Evolutionary conservation across 495 filamentous ascomycete genomes (phyloP).

Genomic region (Evernia prunastri): DNA sequence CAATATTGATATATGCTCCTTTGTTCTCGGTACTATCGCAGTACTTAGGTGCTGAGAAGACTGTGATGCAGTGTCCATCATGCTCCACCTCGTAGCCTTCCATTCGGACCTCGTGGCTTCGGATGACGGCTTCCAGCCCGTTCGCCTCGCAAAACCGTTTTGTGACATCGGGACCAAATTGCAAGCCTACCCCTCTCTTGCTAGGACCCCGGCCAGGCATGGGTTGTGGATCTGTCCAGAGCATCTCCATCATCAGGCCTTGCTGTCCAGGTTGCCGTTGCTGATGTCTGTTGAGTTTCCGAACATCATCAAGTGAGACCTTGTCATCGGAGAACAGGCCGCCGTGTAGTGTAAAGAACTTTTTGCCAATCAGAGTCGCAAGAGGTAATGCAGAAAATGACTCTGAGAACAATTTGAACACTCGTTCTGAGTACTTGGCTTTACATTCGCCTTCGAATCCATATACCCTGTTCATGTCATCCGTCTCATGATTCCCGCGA

Average conservation of each 20-base stretch:
- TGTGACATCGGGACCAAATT: slow-evolving; percentile 95
- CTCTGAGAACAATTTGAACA: slow-evolving; percentile 97
- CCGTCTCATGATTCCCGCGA: slow-evolving; percentile 97
- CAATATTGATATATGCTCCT: slow-evolving; percentile 97
- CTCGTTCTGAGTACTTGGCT: slow-evolving; percentile 91
- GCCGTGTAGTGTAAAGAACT: slow-evolving; percentile 90
- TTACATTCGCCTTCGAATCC: slow-evolving; percentile 98
- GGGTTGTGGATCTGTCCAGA: slow-evolving; percentile 95
- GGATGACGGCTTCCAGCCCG: slow-evolving; percentile 87
- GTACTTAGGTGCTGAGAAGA: slow-evolving; percentile 97
- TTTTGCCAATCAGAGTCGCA: slow-evolving; percentile 84
- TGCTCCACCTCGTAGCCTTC: slow-evolving; percentile 97
- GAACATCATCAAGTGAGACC: slow-evolving; percentile 81
- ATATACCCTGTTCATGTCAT: slow-evolving; percentile 99
- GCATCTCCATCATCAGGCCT: slow-evolving; percentile 99
- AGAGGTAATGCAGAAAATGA: slow-evolving; percentile 93
- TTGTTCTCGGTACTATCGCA: slow-evolving; percentile 98
- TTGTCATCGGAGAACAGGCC: slow-evolving; percentile 98
- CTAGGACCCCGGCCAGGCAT: slow-evolving; percentile 82
- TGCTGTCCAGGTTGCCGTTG: slow-evolving; percentile 93
- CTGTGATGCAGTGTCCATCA: slow-evolving; percentile 94
- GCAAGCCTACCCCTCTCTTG: slow-evolving; percentile 93
- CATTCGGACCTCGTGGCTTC: slow-evolving; percentile 97
- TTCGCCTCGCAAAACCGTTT: slow-evolving; percentile 97
- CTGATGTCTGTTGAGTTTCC: slow-evolving; percentile 83